These are phyloP conservation scores for Mortierella sp. DNA, from an alignment of 371 early-diverging fungal species.

Conservation along the genomic window DNA sequence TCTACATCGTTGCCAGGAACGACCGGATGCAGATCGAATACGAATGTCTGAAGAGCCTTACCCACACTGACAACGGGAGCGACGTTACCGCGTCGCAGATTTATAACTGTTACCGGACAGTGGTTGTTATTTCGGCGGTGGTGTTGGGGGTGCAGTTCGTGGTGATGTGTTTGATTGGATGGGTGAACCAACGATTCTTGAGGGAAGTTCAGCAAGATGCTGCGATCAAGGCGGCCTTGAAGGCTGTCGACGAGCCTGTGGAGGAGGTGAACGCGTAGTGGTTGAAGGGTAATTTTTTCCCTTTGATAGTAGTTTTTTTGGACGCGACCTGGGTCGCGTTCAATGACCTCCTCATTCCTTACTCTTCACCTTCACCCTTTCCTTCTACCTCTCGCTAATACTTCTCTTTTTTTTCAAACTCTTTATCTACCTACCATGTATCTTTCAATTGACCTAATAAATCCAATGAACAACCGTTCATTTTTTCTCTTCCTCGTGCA, in stretches of 20 bases:
- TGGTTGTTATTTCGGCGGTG: conserved; percentile 42
- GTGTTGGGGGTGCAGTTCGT: conserved; percentile 47
- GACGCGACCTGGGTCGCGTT: neutral
- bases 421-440: too few relatives aligned
- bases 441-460: too few relatives aligned
- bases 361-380: too few relatives aligned
- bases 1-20: conserved; percentile 28
- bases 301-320: neutral
- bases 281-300: neutral
- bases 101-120: conserved; percentile 28
- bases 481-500: too few relatives aligned
- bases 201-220: conserved; percentile 47
- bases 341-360: neutral
- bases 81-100: conserved; percentile 21
- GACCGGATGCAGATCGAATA: conserved; percentile 27
- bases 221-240: conserved; percentile 32
- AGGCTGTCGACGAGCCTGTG: conserved; percentile 30
- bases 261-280: conserved; percentile 17
- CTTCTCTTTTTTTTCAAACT: too few relatives aligned
- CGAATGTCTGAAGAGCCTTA: conserved; percentile 21
- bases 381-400: too few relatives aligned
- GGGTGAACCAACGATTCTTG: conserved; percentile 49
- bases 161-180: conserved; percentile 45
- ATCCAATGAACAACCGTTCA: too few relatives aligned
- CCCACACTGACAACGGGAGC: neutral